Base-by-base conservation (phyloP, 2,329 filamentous ascomycete species). In the Anthostomella pinea region DNA sequence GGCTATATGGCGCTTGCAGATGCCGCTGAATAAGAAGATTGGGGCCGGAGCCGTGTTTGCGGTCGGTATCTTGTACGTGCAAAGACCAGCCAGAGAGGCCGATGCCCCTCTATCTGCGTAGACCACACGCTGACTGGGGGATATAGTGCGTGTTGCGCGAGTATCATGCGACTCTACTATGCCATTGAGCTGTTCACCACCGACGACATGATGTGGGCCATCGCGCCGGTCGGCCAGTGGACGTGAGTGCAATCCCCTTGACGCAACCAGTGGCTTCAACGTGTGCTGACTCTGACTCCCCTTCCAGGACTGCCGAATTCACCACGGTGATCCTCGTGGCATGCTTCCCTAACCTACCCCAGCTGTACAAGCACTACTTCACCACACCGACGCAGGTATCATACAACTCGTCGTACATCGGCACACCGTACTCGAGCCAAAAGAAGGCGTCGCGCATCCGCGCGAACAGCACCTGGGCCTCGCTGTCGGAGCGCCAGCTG, bases 61-160 rank as follows among this genome's bases (percentile, higher is more conserved):
- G 2, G 34, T 51, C 2, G 52, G 51, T 20, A 27, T 49, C 3
- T 27, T 53, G 49, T 56, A 40, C 3, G 35, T n/a, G 20, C n/a
- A 24, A 13, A 21, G 18, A 22, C 33, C 23, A 23, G 16, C 20
- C 6, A 14, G 16, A n/a, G 10, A 8, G 7, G 5, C 3, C 14
- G n/a, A n/a, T n/a, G n/a, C n/a, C n/a, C n/a, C n/a, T n/a, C n/a
- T n/a, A n/a, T n/a, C n/a, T n/a, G n/a, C n/a, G n/a, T n/a, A n/a
- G n/a, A n/a, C n/a, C n/a, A n/a, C n/a, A n/a, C n/a, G n/a, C n/a
- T n/a, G n/a, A n/a, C n/a, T n/a, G n/a, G n/a, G n/a, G n/a, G n/a
- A n/a, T n/a, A n/a, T n/a, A 45, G 44, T 21, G 43, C 41, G 11
- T 38, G 9, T 14, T 16, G 30, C 2, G 30, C 43, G 3, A 35